A percentile compares a stretch with the other conserved stretches of the same genome.
These are phyloP conservation scores for Talaromyces adpressus DNA, from an alignment of 495 filamentous ascomycete species.

Conservation along the genomic window DNA sequence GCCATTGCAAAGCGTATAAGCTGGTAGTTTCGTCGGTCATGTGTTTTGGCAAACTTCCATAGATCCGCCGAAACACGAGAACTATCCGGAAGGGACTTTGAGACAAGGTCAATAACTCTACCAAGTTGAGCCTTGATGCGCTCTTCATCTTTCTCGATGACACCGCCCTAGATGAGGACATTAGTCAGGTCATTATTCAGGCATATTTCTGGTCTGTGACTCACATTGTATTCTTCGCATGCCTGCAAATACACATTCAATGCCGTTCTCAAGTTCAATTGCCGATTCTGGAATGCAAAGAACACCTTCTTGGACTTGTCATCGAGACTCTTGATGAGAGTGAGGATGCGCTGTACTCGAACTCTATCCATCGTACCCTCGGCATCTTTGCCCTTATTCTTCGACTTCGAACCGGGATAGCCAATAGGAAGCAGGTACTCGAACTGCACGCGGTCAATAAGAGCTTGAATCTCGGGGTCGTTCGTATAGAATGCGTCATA, in stretches of 20 bases:
- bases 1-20: constrained; percentile 78
- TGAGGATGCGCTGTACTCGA: constrained; percentile 74
- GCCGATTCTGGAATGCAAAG: constrained; percentile 75
- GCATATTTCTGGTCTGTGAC: constrained; percentile 12
- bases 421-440: constrained; percentile 77
- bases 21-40: constrained; percentile 87
- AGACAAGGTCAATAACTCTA: constrained; percentile 58
- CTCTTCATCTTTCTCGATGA: constrained; percentile 65
- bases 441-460: constrained; percentile 79
- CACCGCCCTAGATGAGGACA: constrained; percentile 52
- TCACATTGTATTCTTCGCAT: constrained; percentile 76
- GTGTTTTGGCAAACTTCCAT: constrained; percentile 83
- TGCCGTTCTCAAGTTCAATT: constrained; percentile 60
- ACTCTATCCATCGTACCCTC: constrained; percentile 74
- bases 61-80: constrained; percentile 61
- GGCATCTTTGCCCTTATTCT: constrained; percentile 46
- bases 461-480: constrained; percentile 73
- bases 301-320: constrained; percentile 76
- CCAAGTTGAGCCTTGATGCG: constrained; percentile 61
- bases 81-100: constrained; percentile 68
- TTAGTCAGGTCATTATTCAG: constrained; percentile 2
- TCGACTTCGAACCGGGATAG: constrained; percentile 75
- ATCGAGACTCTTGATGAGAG: constrained; percentile 73
- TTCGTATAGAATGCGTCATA: constrained; percentile 88
- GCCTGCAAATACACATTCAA: constrained; percentile 65